Conservation (phyloP, 2,329 filamentous ascomycete species). For the Diaporthe batatas region DNA sequence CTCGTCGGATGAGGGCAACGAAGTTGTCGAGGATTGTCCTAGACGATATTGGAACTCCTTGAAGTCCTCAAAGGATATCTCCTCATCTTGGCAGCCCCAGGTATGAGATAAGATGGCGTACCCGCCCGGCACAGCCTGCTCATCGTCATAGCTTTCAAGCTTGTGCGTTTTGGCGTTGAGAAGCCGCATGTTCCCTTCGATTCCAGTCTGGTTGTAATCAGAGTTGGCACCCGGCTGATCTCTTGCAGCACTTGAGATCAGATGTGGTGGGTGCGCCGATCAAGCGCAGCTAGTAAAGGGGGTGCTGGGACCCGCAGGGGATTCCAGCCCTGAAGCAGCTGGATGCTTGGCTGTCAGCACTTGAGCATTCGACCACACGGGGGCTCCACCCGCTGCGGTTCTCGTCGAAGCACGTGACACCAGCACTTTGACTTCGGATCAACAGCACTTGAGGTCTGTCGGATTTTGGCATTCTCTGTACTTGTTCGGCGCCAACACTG, state of each 20-base stretch:
- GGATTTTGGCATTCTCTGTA: background rate
- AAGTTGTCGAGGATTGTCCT: background rate
- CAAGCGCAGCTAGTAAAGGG: background rate
- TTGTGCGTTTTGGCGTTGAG: slow-evolving; percentile 20
- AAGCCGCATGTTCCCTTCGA: slow-evolving; percentile 13
- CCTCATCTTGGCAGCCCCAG: slow-evolving; percentile 3
- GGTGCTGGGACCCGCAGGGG: background rate
- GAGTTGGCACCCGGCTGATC: background rate
- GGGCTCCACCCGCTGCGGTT: background rate
- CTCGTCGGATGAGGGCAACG: background rate
- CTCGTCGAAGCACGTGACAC: slow-evolving; percentile 20
- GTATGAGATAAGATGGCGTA: slow-evolving; percentile 21
- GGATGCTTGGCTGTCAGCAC: slow-evolving; percentile 27
- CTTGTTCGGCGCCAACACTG: background rate
- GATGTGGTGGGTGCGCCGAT: background rate
- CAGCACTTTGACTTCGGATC: background rate
- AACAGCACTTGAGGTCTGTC: background rate
- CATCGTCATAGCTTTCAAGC: slow-evolving; percentile 24
- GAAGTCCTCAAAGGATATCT: slow-evolving; percentile 27
- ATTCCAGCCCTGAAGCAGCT: background rate
- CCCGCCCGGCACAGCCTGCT: slow-evolving; percentile 3
- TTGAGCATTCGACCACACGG: background rate
- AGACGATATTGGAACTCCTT: background rate
- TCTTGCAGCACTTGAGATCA: background rate
- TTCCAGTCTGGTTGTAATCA: background rate